phyloP scores from a whole-genome alignment of 345 rosid genomes.

The Acer negundo region DNA sequence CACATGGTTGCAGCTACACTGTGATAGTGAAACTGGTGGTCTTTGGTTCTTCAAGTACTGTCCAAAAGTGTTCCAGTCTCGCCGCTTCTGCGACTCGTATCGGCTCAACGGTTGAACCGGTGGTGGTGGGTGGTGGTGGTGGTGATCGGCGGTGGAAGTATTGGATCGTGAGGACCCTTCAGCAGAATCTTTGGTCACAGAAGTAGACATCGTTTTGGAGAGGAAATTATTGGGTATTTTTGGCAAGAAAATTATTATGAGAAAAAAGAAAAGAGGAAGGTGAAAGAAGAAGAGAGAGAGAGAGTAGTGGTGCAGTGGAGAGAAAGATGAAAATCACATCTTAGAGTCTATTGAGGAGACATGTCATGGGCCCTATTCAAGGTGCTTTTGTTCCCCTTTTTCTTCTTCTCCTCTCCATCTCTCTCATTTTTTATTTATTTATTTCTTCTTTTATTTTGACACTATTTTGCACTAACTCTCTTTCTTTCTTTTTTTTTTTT shows the following conservation, averaged over 20 bases:
- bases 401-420: conserved; percentile 17
- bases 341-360: conserved; percentile 50
- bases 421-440: conserved; percentile 10
- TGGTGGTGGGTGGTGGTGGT: conserved; percentile 19
- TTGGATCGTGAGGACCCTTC: conserved; percentile 51
- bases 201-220: conserved; percentile 35
- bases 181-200: conserved; percentile 32
- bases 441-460: conserved; percentile 17
- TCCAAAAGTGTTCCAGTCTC: conserved; percentile 90
- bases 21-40: conserved; percentile 57
- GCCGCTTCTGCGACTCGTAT: conserved; percentile 78
- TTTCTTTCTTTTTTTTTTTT: conserved; percentile 12
- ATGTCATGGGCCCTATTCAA: conserved; percentile 54
- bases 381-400: conserved; percentile 44
- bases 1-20: conserved; percentile 62
- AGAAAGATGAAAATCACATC: conserved; percentile 56
- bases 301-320: conserved; percentile 26
- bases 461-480: conserved; percentile 29
- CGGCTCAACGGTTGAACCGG: conserved; percentile 58
- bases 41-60: conserved; percentile 79
- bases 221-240: conserved; percentile 24
- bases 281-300: conserved; percentile 23
- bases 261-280: conserved; percentile 17
- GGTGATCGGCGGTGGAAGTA: conserved; percentile 30
- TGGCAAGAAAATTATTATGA: conserved; percentile 23